phyloP scores from a whole-genome alignment of 164 flowering plant genomes.

The Hamamelis virginiana region DNA sequence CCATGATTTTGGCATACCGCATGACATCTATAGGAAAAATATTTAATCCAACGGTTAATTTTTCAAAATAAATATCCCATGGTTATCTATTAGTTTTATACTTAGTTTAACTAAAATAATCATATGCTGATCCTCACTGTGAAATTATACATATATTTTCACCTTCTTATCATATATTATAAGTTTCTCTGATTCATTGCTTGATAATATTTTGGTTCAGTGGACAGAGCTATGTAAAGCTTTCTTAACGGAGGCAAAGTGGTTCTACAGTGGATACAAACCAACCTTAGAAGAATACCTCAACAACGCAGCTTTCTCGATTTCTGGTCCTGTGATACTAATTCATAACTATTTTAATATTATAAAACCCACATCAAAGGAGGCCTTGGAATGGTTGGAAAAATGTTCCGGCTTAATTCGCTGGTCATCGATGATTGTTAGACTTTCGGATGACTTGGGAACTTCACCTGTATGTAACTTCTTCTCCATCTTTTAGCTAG shows the following conservation, averaged over 20 bases:
- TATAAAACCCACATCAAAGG: not conserved
- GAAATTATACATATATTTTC: not conserved
- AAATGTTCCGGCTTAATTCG: not conserved
- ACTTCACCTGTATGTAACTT: slow-evolving; percentile 12
- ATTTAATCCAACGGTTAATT: no score
- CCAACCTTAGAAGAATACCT: no score
- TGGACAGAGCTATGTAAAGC: slow-evolving; percentile 6
- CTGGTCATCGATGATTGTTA: slow-evolving; percentile 4
- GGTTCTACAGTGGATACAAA: slow-evolving; percentile 5
- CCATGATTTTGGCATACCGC: no score
- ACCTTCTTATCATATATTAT: not conserved
- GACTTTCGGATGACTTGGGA: slow-evolving; percentile 12
- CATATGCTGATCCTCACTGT: no score
- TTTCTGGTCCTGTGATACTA: not conserved
- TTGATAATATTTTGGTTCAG: not conserved
- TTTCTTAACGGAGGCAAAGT: slow-evolving; percentile 7
- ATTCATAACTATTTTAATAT: not conserved
- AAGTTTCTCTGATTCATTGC: not conserved
- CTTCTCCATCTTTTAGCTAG: no score
- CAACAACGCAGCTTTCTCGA: slow-evolving; percentile 2
- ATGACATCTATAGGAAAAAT: no score
- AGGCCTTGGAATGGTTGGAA: not conserved
- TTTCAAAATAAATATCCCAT: no score
- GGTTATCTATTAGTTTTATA: no score
- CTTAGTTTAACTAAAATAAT: no score